Conservation (phyloP, 2,329 filamentous ascomycete genomes). For the Dendryphion nanum region DNA sequence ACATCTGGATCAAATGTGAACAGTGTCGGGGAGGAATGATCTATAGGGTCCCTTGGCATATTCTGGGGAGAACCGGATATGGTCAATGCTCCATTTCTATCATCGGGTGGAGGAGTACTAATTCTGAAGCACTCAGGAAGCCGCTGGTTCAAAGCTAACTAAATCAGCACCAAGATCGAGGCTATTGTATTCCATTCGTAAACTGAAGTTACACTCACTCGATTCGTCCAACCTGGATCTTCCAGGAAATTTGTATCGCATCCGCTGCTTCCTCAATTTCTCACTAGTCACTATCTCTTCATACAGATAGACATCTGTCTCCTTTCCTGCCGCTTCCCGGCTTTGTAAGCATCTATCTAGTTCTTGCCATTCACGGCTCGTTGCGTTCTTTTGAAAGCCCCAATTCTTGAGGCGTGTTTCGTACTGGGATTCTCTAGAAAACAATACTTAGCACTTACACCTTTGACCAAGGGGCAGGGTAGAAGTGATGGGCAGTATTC, state of each 20-base stretch:
- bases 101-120: background rate
- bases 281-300: conserved; percentile 1
- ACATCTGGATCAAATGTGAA: too few species aligned
- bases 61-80: too few species aligned
- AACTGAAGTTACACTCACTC: background rate
- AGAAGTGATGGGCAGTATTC: background rate
- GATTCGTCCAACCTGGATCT: background rate
- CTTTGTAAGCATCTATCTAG: background rate
- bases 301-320: conserved; percentile 1
- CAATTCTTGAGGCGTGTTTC: conserved; percentile 6
- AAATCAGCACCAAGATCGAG: background rate
- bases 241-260: background rate
- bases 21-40: too few species aligned
- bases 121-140: background rate
- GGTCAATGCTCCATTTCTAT: background rate
- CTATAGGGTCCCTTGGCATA: too few species aligned
- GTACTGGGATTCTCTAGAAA: conserved; percentile 7
- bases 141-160: too few species aligned
- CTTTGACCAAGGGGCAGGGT: too few species aligned
- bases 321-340: conserved; percentile 1
- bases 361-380: conserved; percentile 2
- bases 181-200: background rate
- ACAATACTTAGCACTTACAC: too few species aligned
- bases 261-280: conserved; percentile 4
- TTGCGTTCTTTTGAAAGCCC: conserved; percentile 5